Evolutionary conservation across 208 protist species (phyloP).

Genomic region (Ichthyophonus hoferi): DNA sequence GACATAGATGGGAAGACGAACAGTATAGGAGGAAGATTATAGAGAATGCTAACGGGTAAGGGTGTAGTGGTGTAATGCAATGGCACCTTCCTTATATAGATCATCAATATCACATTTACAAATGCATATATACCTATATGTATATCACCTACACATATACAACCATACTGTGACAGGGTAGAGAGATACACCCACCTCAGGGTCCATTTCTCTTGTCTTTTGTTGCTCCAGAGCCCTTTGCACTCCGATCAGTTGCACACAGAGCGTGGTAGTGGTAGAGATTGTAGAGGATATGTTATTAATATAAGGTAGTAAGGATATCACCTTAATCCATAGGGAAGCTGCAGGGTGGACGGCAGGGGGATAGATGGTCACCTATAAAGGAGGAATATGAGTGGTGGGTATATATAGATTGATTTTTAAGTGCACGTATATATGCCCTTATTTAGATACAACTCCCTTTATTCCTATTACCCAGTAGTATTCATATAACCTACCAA

Average conservation of each 20-base stretch:
- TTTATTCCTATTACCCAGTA: not conserved
- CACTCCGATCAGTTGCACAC: not conserved
- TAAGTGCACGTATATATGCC: not conserved
- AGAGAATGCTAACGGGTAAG: not conserved
- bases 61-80: not conserved
- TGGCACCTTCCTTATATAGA: not conserved
- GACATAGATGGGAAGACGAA: not conserved
- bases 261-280: not conserved
- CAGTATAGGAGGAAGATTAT: not conserved
- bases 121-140: not conserved
- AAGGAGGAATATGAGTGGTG: not conserved
- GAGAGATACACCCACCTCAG: not conserved
- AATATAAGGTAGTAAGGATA: not conserved
- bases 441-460: not conserved
- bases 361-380: not conserved
- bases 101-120: not conserved
- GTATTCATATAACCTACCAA: not conserved
- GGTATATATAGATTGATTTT: not conserved
- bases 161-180: not conserved
- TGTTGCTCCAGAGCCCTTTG: not conserved
- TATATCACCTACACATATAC: not conserved
- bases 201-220: not conserved
- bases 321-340: not conserved
- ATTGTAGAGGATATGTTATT: not conserved
- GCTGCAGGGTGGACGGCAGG: not conserved